Evolutionary conservation across 2,329 filamentous ascomycete genomes (phyloP).

Genomic region (Penicillium sp.): DNA sequence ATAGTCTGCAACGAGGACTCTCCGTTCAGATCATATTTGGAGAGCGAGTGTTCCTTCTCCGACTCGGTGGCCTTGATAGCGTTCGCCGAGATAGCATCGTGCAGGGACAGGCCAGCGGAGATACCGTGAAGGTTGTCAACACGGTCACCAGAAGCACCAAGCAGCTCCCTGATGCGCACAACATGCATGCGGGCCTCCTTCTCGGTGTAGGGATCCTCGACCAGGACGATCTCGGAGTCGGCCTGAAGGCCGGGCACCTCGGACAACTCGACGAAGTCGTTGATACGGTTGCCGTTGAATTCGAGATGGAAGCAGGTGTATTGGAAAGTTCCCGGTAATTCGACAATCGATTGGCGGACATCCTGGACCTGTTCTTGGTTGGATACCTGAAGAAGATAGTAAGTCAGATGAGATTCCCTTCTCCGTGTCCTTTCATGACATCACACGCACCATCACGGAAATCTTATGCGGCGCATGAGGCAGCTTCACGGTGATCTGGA

Average conservation of each 20-base stretch:
- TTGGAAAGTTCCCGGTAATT: constrained; percentile 86
- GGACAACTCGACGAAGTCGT: constrained; percentile 89
- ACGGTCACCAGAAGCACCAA: constrained; percentile 85
- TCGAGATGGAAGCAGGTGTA: constrained; percentile 99
- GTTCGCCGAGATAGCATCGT: constrained; percentile 65
- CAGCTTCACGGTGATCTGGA: constrained; percentile 73
- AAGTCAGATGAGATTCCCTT: constrained; percentile 23
- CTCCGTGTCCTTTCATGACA: constrained; percentile 7
- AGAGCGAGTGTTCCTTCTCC: constrained; percentile 54
- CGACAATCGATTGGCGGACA: constrained; percentile 92
- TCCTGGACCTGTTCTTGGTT: constrained; percentile 96
- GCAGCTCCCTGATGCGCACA: constrained; percentile 83
- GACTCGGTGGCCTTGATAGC: constrained; percentile 43
- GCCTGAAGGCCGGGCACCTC: constrained; percentile 76
- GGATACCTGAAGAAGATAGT: constrained; percentile 60
- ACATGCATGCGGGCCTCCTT: constrained; percentile 96
- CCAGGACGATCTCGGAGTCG: constrained; percentile 73
- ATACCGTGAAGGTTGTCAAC: constrained; percentile 84
- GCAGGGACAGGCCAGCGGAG: constrained; percentile 77
- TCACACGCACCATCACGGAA: constrained; percentile 71
- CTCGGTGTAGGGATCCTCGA: constrained; percentile 96
- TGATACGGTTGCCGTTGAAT: constrained; percentile 81
- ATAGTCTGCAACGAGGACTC: constrained; percentile 66
- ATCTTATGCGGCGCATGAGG: constrained; percentile 76
- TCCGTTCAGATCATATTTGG: constrained; percentile 73